These are phyloP conservation scores for Pleurotus salmoneostramineus DNA, from an alignment of 768 basidiomycete genomes.

Conservation along the genomic window DNA sequence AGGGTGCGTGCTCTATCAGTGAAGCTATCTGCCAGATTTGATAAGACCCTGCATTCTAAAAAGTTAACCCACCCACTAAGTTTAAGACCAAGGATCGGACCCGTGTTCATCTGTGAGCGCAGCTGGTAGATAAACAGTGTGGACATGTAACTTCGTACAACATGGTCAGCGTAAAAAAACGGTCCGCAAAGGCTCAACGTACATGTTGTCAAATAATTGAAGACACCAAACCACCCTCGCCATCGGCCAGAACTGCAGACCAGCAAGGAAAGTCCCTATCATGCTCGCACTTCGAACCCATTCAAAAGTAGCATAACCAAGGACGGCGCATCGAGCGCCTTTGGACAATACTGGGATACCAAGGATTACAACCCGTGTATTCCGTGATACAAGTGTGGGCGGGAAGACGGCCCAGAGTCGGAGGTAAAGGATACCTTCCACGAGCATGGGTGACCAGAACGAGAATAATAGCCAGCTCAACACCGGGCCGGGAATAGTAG, in stretches of 20 bases:
- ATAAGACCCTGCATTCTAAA: neutral
- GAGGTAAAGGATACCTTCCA: conserved; percentile 34
- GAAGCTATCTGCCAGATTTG: conserved; percentile 12
- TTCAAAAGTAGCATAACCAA: conserved; percentile 10
- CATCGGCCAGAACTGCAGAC: conserved; percentile 11
- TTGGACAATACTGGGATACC: conserved; percentile 24
- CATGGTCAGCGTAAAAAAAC: neutral
- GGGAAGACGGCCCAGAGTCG: conserved; percentile 33
- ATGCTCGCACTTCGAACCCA: conserved; percentile 2
- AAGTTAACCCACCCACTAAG: conserved; percentile 9
- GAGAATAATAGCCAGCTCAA: conserved; percentile 12
- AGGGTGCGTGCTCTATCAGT: conserved; percentile 22
- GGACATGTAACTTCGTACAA: neutral
- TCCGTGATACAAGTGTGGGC: conserved; percentile 10
- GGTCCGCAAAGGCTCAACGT: conserved; percentile 8
- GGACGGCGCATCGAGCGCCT: conserved; percentile 20
- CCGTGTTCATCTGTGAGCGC: neutral
- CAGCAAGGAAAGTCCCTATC: conserved; percentile 7
- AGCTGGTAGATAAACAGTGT: conserved; percentile 2
- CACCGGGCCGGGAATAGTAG: neutral
- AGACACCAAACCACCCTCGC: conserved; percentile 26
- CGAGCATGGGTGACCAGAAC: conserved; percentile 25
- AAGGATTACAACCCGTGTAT: conserved; percentile 16
- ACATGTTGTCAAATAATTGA: conserved; percentile 30
- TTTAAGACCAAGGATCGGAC: conserved; percentile 5